Conservation (phyloP, 2,329 filamentous ascomycete genomes). For the Paracoccidioides brasiliensis region DNA sequence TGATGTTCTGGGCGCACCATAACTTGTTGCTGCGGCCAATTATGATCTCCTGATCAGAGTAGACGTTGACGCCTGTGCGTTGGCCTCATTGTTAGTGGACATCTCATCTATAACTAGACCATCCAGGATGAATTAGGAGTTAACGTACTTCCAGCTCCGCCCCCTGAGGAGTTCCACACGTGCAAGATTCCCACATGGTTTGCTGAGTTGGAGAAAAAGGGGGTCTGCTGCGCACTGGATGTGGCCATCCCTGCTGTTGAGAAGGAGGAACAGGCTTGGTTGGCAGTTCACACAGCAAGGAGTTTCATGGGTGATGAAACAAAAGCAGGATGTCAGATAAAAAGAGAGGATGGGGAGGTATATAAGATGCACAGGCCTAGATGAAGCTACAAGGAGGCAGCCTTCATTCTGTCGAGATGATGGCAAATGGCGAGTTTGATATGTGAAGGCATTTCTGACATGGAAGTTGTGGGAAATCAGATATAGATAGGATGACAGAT, state of each 20-base stretch:
- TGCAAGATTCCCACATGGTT: slow-evolving; percentile 8
- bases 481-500: no score
- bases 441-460: not conserved
- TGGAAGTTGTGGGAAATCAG: not conserved
- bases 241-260: not conserved
- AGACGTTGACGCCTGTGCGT: slow-evolving; percentile 5
- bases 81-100: not conserved
- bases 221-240: no score
- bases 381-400: not conserved
- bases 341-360: not conserved
- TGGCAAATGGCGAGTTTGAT: not conserved
- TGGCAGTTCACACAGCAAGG: not conserved
- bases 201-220: not conserved
- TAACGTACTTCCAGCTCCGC: not conserved
- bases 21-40: slow-evolving; percentile 9
- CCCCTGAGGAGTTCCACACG: slow-evolving; percentile 2
- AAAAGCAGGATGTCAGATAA: not conserved
- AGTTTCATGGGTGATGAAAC: not conserved
- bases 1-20: slow-evolving; percentile 6
- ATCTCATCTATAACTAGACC: not conserved
- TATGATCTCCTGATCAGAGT: slow-evolving; percentile 9
- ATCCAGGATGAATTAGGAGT: not conserved
- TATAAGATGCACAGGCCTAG: not conserved
- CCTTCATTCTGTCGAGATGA: not conserved
- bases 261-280: not conserved